These are phyloP conservation scores for Xylaria venustula DNA, from an alignment of 495 filamentous ascomycete genomes.

Conservation along the genomic window DNA sequence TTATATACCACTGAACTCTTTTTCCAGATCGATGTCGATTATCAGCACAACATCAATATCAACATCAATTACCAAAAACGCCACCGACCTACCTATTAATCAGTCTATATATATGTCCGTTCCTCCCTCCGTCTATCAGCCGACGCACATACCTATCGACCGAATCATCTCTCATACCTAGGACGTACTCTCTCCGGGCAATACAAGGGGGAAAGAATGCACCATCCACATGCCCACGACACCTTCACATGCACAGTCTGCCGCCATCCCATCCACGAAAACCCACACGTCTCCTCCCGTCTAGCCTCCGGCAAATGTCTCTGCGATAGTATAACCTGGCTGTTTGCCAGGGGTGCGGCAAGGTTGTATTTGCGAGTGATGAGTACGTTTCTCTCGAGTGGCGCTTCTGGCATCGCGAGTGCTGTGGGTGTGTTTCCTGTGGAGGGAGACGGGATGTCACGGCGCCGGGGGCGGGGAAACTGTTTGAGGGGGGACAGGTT, in stretches of 20 bases:
- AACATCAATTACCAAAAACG: no score
- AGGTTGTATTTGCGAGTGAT: constrained; percentile 40
- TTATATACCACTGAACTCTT: no score
- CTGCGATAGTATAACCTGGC: constrained; percentile 39
- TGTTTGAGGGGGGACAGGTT: constrained; percentile 14
- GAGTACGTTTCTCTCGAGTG: constrained; percentile 47
- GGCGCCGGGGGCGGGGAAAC: constrained; percentile 9
- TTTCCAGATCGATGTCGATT: no score
- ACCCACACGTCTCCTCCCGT: constrained; percentile 30
- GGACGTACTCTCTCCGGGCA: no score
- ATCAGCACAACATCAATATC: no score
- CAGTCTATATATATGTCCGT: no score
- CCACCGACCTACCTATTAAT: no score
- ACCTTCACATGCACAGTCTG: constrained; percentile 51
- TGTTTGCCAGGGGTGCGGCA: constrained; percentile 51
- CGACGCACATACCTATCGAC: no score
- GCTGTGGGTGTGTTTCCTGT: constrained; percentile 49
- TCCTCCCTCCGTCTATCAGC: no score
- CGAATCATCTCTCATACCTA: not conserved
- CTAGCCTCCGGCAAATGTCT: constrained; percentile 43
- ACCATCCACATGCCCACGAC: not conserved
- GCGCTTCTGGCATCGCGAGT: constrained; percentile 50
- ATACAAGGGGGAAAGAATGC: no score
- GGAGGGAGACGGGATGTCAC: constrained; percentile 23
- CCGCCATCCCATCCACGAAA: constrained; percentile 30